A percentile compares a stretch with the other conserved stretches of the same genome.
Conservation (phyloP, 495 filamentous ascomycete genomes). For the Xylaria castorea region DNA sequence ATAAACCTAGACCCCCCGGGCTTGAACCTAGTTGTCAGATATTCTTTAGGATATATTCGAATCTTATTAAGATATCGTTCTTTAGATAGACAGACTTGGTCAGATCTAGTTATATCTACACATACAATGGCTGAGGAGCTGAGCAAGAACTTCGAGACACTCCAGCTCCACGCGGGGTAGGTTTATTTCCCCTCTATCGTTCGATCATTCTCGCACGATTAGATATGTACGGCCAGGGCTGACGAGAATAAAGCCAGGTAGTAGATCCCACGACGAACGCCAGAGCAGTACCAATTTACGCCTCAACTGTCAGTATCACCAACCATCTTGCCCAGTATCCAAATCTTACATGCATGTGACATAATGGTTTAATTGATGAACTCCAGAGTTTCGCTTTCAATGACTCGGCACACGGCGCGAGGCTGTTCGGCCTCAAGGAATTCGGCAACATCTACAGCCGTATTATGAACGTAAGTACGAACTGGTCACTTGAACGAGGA, state of each 20-base stretch:
- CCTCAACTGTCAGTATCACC: conserved; percentile 72
- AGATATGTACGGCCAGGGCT: conserved; percentile 26
- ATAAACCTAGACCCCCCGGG: neutral
- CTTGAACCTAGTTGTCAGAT: neutral
- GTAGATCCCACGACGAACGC: conserved; percentile 87
- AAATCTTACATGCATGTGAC: neutral
- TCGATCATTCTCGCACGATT: conserved; percentile 4
- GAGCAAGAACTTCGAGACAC: conserved; percentile 80
- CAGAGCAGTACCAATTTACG: conserved; percentile 95
- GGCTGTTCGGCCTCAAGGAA: conserved; percentile 96
- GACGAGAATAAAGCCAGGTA: conserved; percentile 66
- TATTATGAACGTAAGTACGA: conserved; percentile 79
- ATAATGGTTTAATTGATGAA: conserved; percentile 25
- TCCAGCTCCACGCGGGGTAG: conserved; percentile 96
- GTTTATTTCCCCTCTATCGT: conserved; percentile 29
- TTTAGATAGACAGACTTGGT: neutral
- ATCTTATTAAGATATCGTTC: neutral
- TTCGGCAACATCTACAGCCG: conserved; percentile 98
- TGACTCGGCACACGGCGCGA: conserved; percentile 94
- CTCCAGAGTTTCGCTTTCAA: conserved; percentile 88
- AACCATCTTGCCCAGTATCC: neutral
- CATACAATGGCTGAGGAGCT: conserved; percentile 43
- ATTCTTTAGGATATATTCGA: neutral
- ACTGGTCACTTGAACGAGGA: neutral
- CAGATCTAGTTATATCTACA: neutral